phyloP scores from a whole-genome alignment of 257 asterid species.

The Solanum appendiculatum region DNA sequence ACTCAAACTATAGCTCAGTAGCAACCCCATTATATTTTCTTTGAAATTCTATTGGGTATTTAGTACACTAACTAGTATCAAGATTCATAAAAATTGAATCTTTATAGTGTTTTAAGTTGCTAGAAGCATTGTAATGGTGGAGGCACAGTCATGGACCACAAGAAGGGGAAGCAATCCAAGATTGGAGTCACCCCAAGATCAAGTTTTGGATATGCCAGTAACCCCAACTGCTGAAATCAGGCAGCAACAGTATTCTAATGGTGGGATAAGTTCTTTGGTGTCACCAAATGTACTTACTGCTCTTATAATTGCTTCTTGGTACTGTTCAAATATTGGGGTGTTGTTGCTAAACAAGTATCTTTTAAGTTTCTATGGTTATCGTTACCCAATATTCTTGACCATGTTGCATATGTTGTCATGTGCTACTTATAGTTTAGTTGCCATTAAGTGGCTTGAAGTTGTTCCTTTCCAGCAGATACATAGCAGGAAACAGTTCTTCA shows the following conservation, averaged over 20 bases:
- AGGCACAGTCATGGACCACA: slow-evolving; percentile 91
- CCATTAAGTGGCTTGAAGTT: slow-evolving; percentile 68
- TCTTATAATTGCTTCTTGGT: slow-evolving; percentile 76
- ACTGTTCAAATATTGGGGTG: slow-evolving; percentile 82
- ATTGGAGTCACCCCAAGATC: slow-evolving; percentile 49
- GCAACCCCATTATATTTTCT: not conserved
- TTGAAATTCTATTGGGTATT: not conserved
- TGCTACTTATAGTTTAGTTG: slow-evolving; percentile 55
- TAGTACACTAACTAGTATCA: not conserved
- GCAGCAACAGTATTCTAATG: slow-evolving; percentile 29
- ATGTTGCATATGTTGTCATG: slow-evolving; percentile 93
- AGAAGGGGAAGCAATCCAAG: slow-evolving; percentile 96
- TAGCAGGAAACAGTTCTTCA: slow-evolving; percentile 72
- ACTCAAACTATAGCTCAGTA: not conserved
- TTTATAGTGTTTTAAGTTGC: not conserved
- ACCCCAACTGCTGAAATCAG: slow-evolving; percentile 93
- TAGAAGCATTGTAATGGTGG: slow-evolving; percentile 53
- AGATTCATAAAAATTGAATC: not conserved
- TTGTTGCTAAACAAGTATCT: slow-evolving; percentile 78
- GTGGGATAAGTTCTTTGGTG: slow-evolving; percentile 9
- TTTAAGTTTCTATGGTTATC: slow-evolving; percentile 72
- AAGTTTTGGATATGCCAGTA: slow-evolving; percentile 69
- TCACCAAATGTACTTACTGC: slow-evolving; percentile 60
- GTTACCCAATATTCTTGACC: slow-evolving; percentile 85
- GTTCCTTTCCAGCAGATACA: slow-evolving; percentile 87